Conservation (phyloP, 306 rosid species). For the Urtica urens region DNA sequence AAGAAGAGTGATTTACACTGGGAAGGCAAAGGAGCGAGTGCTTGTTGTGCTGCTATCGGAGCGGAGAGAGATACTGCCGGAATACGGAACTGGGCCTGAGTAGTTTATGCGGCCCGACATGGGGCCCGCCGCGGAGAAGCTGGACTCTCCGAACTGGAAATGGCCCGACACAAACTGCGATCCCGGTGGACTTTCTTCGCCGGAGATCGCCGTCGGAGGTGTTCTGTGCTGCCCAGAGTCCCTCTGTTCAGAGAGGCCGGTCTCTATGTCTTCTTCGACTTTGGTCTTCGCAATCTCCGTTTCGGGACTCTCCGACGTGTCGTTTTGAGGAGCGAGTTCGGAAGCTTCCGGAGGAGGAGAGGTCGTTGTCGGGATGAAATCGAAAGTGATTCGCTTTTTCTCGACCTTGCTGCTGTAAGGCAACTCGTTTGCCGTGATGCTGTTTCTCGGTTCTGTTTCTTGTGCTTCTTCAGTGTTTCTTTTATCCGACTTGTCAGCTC, state of each 20-base stretch:
- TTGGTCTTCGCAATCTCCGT: background rate
- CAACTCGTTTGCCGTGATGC: conserved; percentile 5
- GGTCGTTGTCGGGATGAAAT: conserved; percentile 15
- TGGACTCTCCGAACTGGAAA: conserved; percentile 30
- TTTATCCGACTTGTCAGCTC: conserved; percentile 12
- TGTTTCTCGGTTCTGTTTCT: conserved; percentile 17
- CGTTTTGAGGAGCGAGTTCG: conserved; percentile 14
- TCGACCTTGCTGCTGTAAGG: conserved; percentile 23
- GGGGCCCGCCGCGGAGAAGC: conserved; percentile 45
- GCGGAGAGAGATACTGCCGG: conserved; percentile 80
- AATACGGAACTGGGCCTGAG: conserved; percentile 56
- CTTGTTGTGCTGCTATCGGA: conserved; percentile 96
- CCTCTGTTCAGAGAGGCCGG: conserved; percentile 13
- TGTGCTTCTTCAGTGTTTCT: conserved; percentile 16
- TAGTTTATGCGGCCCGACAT: conserved; percentile 33
- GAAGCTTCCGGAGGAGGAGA: conserved; percentile 2
- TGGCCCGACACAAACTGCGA: conserved; percentile 21
- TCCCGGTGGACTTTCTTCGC: conserved; percentile 15
- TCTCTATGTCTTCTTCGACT: conserved; percentile 35
- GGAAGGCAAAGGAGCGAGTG: conserved; percentile 93
- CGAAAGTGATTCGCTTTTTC: conserved; percentile 21
- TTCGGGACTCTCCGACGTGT: conserved; percentile 3
- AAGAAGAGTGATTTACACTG: conserved; percentile 39
- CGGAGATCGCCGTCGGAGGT: conserved; percentile 6
- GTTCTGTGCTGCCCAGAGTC: conserved; percentile 13